Conservation (phyloP, 2,329 filamentous ascomycete genomes). For the Phialemoniopsis sp. region DNA sequence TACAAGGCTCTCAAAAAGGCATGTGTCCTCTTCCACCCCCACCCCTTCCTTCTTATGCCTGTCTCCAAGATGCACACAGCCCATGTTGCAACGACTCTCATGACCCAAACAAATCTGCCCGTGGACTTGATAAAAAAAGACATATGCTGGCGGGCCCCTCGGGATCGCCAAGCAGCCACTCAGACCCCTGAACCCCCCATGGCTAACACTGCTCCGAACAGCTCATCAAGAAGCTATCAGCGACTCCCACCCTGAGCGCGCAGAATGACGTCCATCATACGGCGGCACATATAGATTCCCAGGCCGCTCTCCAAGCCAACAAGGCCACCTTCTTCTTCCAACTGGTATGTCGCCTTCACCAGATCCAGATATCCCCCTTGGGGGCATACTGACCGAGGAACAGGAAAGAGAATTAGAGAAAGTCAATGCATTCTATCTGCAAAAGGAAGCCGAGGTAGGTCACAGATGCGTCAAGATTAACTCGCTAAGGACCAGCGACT, state of each 20-base stretch:
- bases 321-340: slow-evolving; percentile 99
- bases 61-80: neutral
- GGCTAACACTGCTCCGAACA: slow-evolving; percentile 37
- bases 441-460: slow-evolving; percentile 93
- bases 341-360: slow-evolving; percentile 56
- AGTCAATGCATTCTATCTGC: slow-evolving; percentile 95
- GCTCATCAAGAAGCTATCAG: slow-evolving; percentile 98
- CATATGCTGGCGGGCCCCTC: too few relatives aligned
- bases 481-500: slow-evolving; percentile 5
- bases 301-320: slow-evolving; percentile 88
- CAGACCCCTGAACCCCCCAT: slow-evolving; percentile 10
- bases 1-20: slow-evolving; percentile 99
- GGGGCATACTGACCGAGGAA: slow-evolving; percentile 30
- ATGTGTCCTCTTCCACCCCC: slow-evolving; percentile 17
- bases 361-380: slow-evolving; percentile 7
- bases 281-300: slow-evolving; percentile 61
- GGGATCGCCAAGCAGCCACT: too few relatives aligned
- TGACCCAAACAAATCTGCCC: slow-evolving; percentile 1
- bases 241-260: slow-evolving; percentile 77
- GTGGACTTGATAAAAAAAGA: neutral
- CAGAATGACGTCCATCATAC: slow-evolving; percentile 60
- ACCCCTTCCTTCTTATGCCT: slow-evolving; percentile 3
- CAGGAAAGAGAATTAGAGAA: slow-evolving; percentile 98
- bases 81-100: neutral
- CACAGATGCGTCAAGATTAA: slow-evolving; percentile 1